Evolutionary conservation across 176 grass and related monocot species (phyloP).

Genomic region (Urochloa ruziziensis): DNA sequence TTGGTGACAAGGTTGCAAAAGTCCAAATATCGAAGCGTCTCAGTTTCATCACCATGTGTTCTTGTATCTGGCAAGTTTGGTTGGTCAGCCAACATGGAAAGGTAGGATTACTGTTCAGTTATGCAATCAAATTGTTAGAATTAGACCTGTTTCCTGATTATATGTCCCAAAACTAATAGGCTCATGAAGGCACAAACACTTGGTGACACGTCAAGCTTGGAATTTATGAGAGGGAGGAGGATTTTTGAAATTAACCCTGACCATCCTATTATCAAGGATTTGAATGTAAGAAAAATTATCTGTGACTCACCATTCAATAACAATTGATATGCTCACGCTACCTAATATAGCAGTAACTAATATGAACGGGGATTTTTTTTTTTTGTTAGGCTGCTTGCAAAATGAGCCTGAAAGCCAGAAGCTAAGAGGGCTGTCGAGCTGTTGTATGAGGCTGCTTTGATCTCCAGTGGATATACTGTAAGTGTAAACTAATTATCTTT

Average conservation of each 20-base stretch:
- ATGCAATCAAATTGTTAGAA: background rate
- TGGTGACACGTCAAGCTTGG: conserved; percentile 88
- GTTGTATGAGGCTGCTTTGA: conserved; percentile 88
- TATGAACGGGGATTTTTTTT: background rate
- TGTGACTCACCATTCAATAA: background rate
- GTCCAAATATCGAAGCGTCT: conserved; percentile 89
- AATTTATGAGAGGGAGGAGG: conserved; percentile 94
- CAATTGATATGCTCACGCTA: background rate
- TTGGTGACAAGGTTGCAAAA: conserved; percentile 96
- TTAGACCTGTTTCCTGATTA: background rate
- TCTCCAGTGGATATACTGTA: conserved; percentile 98
- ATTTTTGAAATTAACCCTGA: conserved; percentile 91
- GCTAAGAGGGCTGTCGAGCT: conserved; percentile 83
- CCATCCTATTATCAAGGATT: conserved; percentile 87
- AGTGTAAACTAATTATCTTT: conserved; percentile 9
- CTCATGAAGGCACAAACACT: conserved; percentile 99
- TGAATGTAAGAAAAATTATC: conserved; percentile 63
- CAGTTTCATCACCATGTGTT: conserved; percentile 92
- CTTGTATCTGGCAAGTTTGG: conserved; percentile 97
- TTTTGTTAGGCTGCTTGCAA: conserved; percentile 72
- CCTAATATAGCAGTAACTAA: background rate
- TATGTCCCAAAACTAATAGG: conserved; percentile 32
- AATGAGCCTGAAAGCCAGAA: conserved; percentile 83
- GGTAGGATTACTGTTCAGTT: conserved; percentile 32
- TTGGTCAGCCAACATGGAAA: conserved; percentile 99